Evolutionary conservation across 2,329 filamentous ascomycete species (phyloP).

Genomic region (Zopfia rhizophila): DNA sequence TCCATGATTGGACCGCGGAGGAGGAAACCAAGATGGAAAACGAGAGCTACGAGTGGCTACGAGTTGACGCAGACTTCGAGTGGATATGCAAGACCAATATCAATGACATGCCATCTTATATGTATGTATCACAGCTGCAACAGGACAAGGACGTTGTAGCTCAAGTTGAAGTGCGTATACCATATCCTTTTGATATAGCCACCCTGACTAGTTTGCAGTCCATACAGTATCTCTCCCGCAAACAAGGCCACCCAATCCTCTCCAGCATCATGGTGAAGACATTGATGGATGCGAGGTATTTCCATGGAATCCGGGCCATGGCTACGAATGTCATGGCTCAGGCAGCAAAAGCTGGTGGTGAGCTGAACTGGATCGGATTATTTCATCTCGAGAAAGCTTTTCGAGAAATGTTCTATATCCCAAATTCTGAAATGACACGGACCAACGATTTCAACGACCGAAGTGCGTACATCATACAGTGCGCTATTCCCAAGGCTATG

Average conservation of each 20-base stretch:
- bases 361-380: conserved; percentile 80
- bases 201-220: conserved; percentile 54
- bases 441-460: conserved; percentile 94
- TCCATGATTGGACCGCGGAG: conserved; percentile 89
- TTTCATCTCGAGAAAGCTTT: conserved; percentile 88
- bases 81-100: conserved; percentile 87
- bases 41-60: conserved; percentile 98
- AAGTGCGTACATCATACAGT: conserved; percentile 84
- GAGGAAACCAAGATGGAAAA: conserved; percentile 92
- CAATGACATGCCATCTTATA: conserved; percentile 87
- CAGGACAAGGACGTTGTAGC: conserved; percentile 97
- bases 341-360: conserved; percentile 67
- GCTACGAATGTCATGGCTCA: conserved; percentile 82
- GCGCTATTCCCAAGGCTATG: conserved; percentile 83
- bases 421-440: conserved; percentile 78
- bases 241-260: conserved; percentile 79
- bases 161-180: conserved; percentile 66
- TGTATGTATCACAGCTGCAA: conserved; percentile 97
- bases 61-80: conserved; percentile 97
- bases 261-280: conserved; percentile 91
- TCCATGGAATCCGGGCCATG: conserved; percentile 88
- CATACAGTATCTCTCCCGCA: conserved; percentile 76
- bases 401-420: conserved; percentile 86
- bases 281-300: conserved; percentile 90
- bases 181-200: conserved; percentile 7